These are phyloP conservation scores for Macaranga tanarius DNA, from an alignment of 441 rosid species.

Conservation along the genomic window DNA sequence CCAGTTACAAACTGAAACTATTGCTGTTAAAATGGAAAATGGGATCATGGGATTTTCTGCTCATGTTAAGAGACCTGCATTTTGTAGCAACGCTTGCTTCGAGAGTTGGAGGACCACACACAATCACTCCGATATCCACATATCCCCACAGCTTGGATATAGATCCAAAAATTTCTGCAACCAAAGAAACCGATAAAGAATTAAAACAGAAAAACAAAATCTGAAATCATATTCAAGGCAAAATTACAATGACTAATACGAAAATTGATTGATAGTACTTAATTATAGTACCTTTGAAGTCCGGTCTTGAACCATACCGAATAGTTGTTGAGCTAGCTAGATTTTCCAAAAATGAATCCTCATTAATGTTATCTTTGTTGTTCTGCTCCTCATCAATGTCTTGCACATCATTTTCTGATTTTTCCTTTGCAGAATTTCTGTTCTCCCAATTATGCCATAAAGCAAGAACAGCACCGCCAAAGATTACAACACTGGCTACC, in stretches of 20 bases:
- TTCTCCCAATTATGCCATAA: conserved; percentile 66
- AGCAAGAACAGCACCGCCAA: conserved; percentile 62
- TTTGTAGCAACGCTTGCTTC: conserved; percentile 66
- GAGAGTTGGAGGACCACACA: conserved; percentile 72
- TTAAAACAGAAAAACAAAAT: not conserved
- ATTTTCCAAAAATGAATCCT: conserved; percentile 22
- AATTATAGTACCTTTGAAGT: conserved; percentile 53
- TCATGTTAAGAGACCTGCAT: conserved; percentile 54
- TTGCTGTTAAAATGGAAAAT: conserved; percentile 79
- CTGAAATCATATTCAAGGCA: too few relatives aligned
- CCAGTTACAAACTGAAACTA: conserved; percentile 57
- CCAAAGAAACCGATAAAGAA: not conserved
- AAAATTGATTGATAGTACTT: too few relatives aligned
- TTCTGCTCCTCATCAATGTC: conserved; percentile 11
- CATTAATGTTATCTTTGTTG: conserved; percentile 1
- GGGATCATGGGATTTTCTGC: conserved; percentile 39
- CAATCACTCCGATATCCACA: conserved; percentile 78
- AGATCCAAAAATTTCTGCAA: conserved; percentile 63
- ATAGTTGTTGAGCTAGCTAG: conserved; percentile 32
- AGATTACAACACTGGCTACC: conserved; percentile 55
- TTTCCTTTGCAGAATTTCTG: conserved; percentile 23
- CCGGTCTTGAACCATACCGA: conserved; percentile 68
- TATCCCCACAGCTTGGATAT: conserved; percentile 49
- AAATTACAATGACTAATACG: too few relatives aligned
- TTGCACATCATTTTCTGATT: conserved; percentile 16